Evolutionary conservation across 306 rosid genomes (phyloP).

Genomic region (Amphicarpaea edgeworthii): DNA sequence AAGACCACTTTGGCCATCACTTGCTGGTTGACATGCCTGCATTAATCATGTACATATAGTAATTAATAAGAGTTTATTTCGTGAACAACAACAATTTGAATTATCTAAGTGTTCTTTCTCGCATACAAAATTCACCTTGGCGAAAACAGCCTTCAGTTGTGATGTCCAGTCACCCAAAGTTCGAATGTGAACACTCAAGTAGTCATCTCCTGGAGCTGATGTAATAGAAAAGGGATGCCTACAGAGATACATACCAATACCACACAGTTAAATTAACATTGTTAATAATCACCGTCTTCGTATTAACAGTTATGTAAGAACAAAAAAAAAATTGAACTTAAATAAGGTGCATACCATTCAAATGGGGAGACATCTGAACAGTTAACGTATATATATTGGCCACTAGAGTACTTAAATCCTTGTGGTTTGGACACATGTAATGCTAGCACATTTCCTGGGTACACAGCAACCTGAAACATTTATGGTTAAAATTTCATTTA

Average conservation of each 20-base stretch:
- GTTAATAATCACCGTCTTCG: neutral
- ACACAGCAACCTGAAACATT: slow-evolving; percentile 73
- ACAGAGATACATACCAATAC: neutral
- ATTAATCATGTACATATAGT: slow-evolving; percentile 11
- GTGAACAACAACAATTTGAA: neutral
- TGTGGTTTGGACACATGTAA: slow-evolving; percentile 82
- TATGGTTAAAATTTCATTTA: neutral
- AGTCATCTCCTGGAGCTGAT: slow-evolving; percentile 87
- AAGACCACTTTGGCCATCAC: slow-evolving; percentile 75
- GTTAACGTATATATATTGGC: slow-evolving; percentile 80
- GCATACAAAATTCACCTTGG: slow-evolving; percentile 63
- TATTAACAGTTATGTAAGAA: neutral
- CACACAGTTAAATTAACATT: slow-evolving; percentile 7
- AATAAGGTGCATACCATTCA: slow-evolving; percentile 68
- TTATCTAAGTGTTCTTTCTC: neutral
- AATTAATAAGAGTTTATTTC: slow-evolving; percentile 17
- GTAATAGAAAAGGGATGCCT: slow-evolving; percentile 94
- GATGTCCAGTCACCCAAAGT: slow-evolving; percentile 92
- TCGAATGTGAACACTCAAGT: slow-evolving; percentile 82
- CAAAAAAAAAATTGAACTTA: neutral
- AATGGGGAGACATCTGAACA: slow-evolving; percentile 81
- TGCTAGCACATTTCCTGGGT: slow-evolving; percentile 92
- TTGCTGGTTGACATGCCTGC: slow-evolving; percentile 86
- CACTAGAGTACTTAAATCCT: slow-evolving; percentile 83
- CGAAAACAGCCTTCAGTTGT: slow-evolving; percentile 70